Percentiles rank a stretch among this genome's conserved stretches.
Evolutionary conservation across 257 asterid species (phyloP).

Genomic region (Lycium ferocissimum): DNA sequence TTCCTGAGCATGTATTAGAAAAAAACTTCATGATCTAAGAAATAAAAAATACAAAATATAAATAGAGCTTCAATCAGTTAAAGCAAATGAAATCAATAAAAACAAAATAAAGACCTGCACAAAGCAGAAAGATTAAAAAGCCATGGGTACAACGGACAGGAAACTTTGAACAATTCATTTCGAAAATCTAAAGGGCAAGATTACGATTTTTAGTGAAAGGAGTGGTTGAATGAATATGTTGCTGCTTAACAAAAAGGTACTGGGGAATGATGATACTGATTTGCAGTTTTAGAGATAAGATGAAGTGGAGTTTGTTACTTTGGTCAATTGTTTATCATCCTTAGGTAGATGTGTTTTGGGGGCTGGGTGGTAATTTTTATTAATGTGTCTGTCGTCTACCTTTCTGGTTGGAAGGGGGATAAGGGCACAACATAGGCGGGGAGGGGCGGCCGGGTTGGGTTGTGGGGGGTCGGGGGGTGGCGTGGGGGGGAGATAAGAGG

Average conservation of each 20-base stretch:
- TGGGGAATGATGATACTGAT: conserved; percentile 1
- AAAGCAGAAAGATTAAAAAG: not conserved
- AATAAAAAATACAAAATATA: not conserved
- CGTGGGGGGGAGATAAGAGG: not conserved
- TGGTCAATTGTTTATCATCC: not conserved
- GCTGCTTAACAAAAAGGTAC: not conserved
- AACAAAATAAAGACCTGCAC: not conserved
- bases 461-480: not conserved
- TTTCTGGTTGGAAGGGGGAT: not conserved
- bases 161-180: not conserved
- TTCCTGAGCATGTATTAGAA: not conserved
- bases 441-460: not conserved
- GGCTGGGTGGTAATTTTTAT: not conserved
- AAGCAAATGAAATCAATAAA: conserved; percentile 5
- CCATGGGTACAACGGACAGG: not conserved
- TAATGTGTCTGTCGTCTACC: not conserved
- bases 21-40: not conserved
- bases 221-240: not conserved
- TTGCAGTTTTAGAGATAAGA: conserved; percentile 4
- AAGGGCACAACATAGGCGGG: not conserved
- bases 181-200: not conserved
- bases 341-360: not conserved
- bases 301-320: not conserved
- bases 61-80: not conserved
- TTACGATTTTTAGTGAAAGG: not conserved